These are phyloP conservation scores for Saussurea involucrata DNA, from an alignment of 129 eudicot species.

Conservation along the genomic window DNA sequence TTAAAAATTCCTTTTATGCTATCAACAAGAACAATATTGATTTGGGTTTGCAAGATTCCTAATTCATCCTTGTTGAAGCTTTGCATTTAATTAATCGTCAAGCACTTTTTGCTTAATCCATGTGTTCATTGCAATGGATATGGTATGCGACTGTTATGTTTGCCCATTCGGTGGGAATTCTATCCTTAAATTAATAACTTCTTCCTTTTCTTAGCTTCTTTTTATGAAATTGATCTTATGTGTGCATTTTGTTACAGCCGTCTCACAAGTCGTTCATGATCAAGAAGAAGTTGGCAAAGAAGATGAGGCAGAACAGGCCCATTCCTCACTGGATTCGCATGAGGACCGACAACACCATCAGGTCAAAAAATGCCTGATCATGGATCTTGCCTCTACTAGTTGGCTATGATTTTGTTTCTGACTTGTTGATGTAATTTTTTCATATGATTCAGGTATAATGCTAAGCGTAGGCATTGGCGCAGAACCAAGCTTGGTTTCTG, in stretches of 20 bases:
- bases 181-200: neutral
- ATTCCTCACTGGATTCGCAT: constrained; percentile 92
- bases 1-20: neutral
- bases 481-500: constrained; percentile 91
- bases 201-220: neutral
- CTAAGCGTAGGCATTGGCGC: constrained; percentile 98
- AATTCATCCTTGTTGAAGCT: neutral
- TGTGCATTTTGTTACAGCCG: constrained; percentile 43
- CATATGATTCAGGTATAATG: constrained; percentile 56
- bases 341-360: constrained; percentile 87
- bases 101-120: neutral
- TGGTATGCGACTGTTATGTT: neutral
- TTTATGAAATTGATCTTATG: neutral
- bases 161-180: neutral
- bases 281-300: constrained; percentile 90
- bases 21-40: neutral
- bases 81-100: neutral
- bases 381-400: too few relatives aligned
- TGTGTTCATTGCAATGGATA: neutral
- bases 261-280: constrained; percentile 87
- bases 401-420: neutral
- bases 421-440: neutral
- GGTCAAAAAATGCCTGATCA: constrained; percentile 25
- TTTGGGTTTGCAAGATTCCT: neutral
- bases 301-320: constrained; percentile 92